Conservation (phyloP, 495 filamentous ascomycete species). For the Rusavskia elegans region DNA sequence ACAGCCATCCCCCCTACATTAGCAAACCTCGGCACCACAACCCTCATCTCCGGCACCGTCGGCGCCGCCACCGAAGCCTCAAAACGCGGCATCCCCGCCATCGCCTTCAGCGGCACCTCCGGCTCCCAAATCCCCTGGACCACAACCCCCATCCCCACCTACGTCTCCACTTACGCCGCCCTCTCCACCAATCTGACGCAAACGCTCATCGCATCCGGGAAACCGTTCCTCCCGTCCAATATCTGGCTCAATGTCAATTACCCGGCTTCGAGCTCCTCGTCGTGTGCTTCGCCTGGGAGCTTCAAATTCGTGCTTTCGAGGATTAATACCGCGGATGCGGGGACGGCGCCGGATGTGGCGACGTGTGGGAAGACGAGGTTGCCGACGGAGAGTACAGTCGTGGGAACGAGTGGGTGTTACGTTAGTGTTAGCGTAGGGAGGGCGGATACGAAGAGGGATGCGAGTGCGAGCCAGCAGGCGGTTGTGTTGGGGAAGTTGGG, state of each 20-base stretch:
- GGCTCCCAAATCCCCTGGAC: slow-evolving; percentile 32
- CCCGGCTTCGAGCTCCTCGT: slow-evolving; percentile 26
- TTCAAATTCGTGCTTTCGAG: slow-evolving; percentile 46
- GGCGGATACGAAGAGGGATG: slow-evolving; percentile 40
- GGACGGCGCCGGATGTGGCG: slow-evolving; percentile 36
- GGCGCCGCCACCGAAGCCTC: slow-evolving; percentile 43
- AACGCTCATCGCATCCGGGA: slow-evolving; percentile 32
- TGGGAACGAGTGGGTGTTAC: too few relatives aligned
- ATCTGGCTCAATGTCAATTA: slow-evolving; percentile 57
- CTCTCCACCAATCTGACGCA: slow-evolving; percentile 41
- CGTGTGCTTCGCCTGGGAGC: slow-evolving; percentile 29
- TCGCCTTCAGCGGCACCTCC: slow-evolving; percentile 45
- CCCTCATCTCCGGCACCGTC: slow-evolving; percentile 48
- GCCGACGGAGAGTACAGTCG: slow-evolving; percentile 39
- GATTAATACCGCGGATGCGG: slow-evolving; percentile 32
- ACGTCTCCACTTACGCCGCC: slow-evolving; percentile 43
- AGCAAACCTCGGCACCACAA: too few relatives aligned
- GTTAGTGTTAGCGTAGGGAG: too few relatives aligned
- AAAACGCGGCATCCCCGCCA: slow-evolving; percentile 39
- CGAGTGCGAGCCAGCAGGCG: slow-evolving; percentile 35
- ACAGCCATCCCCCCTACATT: too few relatives aligned
- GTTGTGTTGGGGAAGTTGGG: slow-evolving; percentile 38
- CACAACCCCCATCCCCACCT: slow-evolving; percentile 26
- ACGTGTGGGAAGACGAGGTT: slow-evolving; percentile 38
- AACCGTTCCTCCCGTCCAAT: slow-evolving; percentile 40